Evolutionary conservation across 352 stramenopile genomes (phyloP), one percentile per base, ranked within the genome.

Genomic region (Pythium grandisporangium): DNA sequence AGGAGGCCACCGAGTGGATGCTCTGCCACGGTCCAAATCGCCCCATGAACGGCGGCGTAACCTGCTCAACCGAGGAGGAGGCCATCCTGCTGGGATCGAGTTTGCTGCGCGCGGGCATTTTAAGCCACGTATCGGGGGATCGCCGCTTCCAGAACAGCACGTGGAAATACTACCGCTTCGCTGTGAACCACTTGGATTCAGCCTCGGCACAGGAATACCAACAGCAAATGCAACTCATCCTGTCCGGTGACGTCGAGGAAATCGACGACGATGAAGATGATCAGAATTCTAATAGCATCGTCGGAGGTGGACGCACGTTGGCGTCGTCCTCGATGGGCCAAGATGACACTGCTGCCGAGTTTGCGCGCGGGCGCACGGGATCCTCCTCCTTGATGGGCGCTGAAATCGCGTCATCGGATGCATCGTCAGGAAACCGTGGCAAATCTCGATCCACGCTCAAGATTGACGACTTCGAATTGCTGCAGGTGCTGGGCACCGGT

Each of bases 161-260:
- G 40, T 91, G 75, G 70, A 90, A 89, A 45, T 93, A 93, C 42
- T 93, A 93, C 48, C 77, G 80, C 3, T 93, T 93, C 52, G 78
- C 66, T 32, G 75, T 93, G 5, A 69, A 84, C 38, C 74, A 93
- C 34, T 54, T 89, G 37, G 80, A 93, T 40, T 24, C 58, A 4
- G 25, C 41, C 4, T 41, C 58, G 25, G 67, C 81, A 25, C 65
- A 66, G 20, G 72, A 88, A 14, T 59, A 49, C 20, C 59, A 64
- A 41, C 55, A 61, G 32, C 71, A 86, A 51, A 65, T 70, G 12
- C 62, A 66, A 39, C 64, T 86, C 51, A 66, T 90, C 25, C 51
- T 90, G 2, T 84, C 74, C 2, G 77, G 74, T 10, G 69, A 90
- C 33, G 74, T 70, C 11, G 77, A 90, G 54, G 74, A 88, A 39